These are phyloP conservation scores for Penicillium dipodomyicola DNA, from an alignment of 495 filamentous ascomycete species.

Conservation along the genomic window DNA sequence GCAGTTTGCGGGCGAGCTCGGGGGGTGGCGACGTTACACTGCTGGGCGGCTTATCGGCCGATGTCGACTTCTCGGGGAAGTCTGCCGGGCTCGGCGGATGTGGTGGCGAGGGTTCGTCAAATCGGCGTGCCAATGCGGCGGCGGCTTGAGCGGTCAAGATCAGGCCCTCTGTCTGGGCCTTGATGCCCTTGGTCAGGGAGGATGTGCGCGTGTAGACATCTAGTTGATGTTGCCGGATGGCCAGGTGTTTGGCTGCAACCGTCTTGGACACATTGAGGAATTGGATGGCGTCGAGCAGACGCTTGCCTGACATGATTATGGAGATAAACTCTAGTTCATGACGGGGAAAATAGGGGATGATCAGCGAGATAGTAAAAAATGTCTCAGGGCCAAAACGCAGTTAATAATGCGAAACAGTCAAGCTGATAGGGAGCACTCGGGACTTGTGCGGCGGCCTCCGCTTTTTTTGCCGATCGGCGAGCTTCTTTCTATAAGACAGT, in stretches of 20 bases:
- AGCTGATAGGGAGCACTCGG: conserved; percentile 28
- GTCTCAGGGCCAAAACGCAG: neutral
- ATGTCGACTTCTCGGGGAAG: conserved; percentile 18
- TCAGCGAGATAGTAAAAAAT: neutral
- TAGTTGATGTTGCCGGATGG: conserved; percentile 71
- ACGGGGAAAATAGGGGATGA: conserved; percentile 17
- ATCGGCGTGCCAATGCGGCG: conserved; percentile 54
- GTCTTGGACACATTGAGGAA: conserved; percentile 73
- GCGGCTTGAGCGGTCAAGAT: conserved; percentile 64
- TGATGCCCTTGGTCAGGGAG: conserved; percentile 65
- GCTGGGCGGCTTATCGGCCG: conserved; percentile 6
- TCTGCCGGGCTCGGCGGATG: conserved; percentile 20
- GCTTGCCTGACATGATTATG: conserved; percentile 61
- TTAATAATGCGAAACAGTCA: conserved; percentile 4
- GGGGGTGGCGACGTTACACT: conserved; percentile 25
- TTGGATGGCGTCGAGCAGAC: conserved; percentile 75
- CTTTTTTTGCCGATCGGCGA: conserved; percentile 1
- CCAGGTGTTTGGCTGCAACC: conserved; percentile 76
- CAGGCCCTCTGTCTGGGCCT: conserved; percentile 60
- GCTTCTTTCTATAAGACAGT: neutral
- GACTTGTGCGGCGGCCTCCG: neutral
- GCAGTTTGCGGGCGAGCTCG: conserved; percentile 43
- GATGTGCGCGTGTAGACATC: conserved; percentile 77
- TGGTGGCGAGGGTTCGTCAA: conserved; percentile 47
- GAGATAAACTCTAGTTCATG: conserved; percentile 2